A percentile compares a stretch with the other conserved stretches of the same genome.
These are phyloP conservation scores for Piromyces finnis DNA, from an alignment of 192 early-diverging fungal species.

Conservation along the genomic window DNA sequence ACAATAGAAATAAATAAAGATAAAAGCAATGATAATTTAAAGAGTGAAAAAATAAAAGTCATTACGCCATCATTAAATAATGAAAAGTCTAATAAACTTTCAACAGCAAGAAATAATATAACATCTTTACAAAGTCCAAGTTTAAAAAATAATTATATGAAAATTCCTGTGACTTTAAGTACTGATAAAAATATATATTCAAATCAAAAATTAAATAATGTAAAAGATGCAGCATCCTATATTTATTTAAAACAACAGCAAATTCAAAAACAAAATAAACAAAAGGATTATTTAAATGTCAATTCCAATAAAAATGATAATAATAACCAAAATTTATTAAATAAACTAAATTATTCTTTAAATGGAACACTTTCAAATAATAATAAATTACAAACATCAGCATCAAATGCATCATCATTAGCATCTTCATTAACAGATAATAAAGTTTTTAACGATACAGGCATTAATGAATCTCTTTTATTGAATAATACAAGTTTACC, in stretches of 20 bases:
- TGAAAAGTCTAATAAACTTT: background rate
- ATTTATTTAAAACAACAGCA: background rate
- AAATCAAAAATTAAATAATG: background rate
- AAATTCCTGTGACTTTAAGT: background rate
- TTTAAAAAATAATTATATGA: background rate
- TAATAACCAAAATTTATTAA: background rate
- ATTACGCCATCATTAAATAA: background rate
- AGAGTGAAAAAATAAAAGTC: background rate
- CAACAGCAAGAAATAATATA: background rate
- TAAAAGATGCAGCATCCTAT: too few relatives aligned
- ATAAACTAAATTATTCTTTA: background rate
- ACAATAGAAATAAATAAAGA: background rate
- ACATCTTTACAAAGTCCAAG: background rate
- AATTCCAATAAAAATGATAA: background rate
- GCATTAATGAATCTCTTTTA: background rate
- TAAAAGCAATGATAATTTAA: background rate
- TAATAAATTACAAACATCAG: background rate
- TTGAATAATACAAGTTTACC: background rate
- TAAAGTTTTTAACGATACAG: background rate
- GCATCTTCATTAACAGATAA: background rate
- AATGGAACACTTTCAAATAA: background rate
- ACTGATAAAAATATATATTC: background rate
- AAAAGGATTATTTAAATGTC: background rate
- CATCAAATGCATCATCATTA: background rate
- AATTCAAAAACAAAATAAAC: background rate